phyloP scores from a whole-genome alignment of 306 rosid species.

The Trifolium fragiferum region DNA sequence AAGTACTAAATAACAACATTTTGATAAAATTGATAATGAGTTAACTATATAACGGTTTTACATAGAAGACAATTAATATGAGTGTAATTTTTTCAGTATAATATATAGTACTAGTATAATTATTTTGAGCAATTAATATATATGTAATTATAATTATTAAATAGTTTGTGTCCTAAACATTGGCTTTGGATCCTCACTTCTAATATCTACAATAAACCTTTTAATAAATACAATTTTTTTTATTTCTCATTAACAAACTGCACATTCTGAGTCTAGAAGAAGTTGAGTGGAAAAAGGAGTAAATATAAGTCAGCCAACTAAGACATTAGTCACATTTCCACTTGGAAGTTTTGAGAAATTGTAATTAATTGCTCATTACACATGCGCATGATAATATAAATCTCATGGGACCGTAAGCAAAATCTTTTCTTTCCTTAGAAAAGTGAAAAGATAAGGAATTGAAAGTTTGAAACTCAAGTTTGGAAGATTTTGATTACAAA shows the following conservation, averaged over 20 bases:
- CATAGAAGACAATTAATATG: no score
- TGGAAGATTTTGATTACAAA: slow-evolving; percentile 20
- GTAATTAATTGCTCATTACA: slow-evolving; percentile 33
- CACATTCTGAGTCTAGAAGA: slow-evolving; percentile 18
- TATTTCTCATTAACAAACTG: not conserved
- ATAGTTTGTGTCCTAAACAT: no score
- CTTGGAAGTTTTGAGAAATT: slow-evolving; percentile 42
- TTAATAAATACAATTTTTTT: not conserved
- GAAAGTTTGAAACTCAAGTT: slow-evolving; percentile 12
- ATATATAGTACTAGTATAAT: no score
- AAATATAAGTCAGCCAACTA: slow-evolving; percentile 26
- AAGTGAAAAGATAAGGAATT: not conserved
- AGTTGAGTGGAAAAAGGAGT: slow-evolving; percentile 6
- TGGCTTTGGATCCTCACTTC: no score
- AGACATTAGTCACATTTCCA: slow-evolving; percentile 36
- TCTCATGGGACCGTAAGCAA: slow-evolving; percentile 41
- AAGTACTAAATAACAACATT: no score
- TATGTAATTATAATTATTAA: no score
- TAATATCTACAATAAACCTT: not conserved
- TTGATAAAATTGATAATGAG: no score
- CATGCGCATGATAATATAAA: slow-evolving; percentile 21
- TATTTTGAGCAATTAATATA: no score
- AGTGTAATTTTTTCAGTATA: no score
- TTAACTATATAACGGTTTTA: no score
- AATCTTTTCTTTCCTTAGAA: not conserved